Evolutionary conservation across 2,329 filamentous ascomycete species (phyloP), one percentile per base, ranked within the genome.

Genomic region (Calonectria naviculata): DNA sequence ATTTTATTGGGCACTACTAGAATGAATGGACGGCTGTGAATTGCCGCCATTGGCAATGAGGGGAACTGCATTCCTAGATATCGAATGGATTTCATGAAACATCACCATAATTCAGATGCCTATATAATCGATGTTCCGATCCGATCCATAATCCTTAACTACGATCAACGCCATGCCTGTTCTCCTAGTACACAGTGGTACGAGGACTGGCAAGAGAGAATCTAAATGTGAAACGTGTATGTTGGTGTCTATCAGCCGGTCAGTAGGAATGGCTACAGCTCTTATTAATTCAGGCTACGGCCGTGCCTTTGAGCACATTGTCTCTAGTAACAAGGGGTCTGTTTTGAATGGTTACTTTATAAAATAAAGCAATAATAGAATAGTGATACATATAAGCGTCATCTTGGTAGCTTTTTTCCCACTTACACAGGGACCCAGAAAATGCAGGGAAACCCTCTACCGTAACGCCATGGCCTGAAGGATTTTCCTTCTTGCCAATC

Each of bases 341-440:
- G 34, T 68, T 75, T 75, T 60, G 66, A 65, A 75, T 70, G 70
- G 71, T 74, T 76, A 75, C 75, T 71, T 63, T 68, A 36, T 68
- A 71, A 74, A 75, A 74, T 71, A 73, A 65, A 72, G 72, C 71
- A 64, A 36, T 70, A 47, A 66, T 70, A 71, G 65, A 56, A 72
- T 65, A 72, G 69, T 79, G 77, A 75, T 79, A 79, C 78, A 79
- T 78, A 76, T 74, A 76, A 79, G 76, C 70, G 76, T 78, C 74
- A 71, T 36, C 75, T 74, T 70, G 76, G 72, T 73, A 76, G 76
- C 71, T 71, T 77, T 77, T 78, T 67, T 74, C 71, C 75, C 75
- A 74, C 70, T 56, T 75, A 78, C 77, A 78, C 73, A 26, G 65
- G 74, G 72, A 70, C 66, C 71, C 65, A 64, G 77, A 77, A 76